phyloP scores from a whole-genome alignment of 192 early-diverging fungal species.

The Entomortierella lignicola region DNA sequence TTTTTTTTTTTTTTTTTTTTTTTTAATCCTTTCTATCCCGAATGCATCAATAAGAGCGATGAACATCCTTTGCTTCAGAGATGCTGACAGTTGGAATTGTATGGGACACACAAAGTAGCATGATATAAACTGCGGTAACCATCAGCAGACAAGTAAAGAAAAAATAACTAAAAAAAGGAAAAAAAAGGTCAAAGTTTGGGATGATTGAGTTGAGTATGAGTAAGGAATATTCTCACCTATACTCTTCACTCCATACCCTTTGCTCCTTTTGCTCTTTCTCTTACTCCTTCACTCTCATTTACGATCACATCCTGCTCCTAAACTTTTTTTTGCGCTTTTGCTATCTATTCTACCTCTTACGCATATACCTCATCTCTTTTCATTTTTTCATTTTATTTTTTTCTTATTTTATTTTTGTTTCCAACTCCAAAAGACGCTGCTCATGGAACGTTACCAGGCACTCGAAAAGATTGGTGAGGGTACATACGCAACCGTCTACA shows the following conservation, averaged over 20 bases:
- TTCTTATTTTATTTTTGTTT: not conserved
- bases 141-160: no score
- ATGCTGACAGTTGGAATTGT: no score
- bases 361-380: not conserved
- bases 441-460: conserved; percentile 69
- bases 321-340: not conserved
- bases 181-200: no score
- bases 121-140: no score
- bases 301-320: not conserved
- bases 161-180: no score
- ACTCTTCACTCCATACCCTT: not conserved
- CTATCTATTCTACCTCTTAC: not conserved
- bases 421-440: not conserved
- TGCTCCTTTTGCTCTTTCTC: not conserved
- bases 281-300: not conserved
- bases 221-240: not conserved
- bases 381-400: not conserved
- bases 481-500: conserved; percentile 93
- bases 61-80: no score
- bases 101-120: no score
- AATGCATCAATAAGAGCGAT: no score
- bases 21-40: no score
- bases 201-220: not conserved
- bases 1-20: no score
- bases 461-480: conserved; percentile 97